Evolutionary conservation across 2,329 filamentous ascomycete species (phyloP), one percentile per base, ranked within the genome.

Genomic region (Beauveria scarabaeidicola): DNA sequence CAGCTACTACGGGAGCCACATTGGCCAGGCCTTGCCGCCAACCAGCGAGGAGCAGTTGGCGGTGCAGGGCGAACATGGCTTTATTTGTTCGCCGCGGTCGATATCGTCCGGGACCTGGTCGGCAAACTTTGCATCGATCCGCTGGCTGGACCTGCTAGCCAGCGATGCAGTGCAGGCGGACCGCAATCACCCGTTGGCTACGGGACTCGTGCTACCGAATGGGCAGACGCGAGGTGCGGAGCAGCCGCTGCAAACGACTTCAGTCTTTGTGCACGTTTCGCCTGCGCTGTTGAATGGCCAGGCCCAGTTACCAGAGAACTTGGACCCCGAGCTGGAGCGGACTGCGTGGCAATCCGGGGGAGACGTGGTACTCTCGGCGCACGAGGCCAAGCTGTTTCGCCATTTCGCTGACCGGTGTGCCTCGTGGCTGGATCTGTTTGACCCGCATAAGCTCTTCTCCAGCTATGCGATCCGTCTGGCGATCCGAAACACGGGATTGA

Each of bases 401-500:
- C 66, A 66, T 54, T 72, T 69, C 53, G 66, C 66, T 6, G 69
- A 71, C 47, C 56, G 63, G 3, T 63, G 55, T n/a, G 52, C 62
- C 2, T 54, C 21, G 19, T 63, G 62, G 61, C 54, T 64, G 1
- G 63, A 64, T 25, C 23, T 61, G 6, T 57, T 64, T 5, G 63
- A 64, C 40, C 61, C 61, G 19, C 52, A 58, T 5, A 36, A 43
- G 13, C 54, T 58, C 3, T 63, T 64, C 36, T 61, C 63, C 11
- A 64, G 53, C 29, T 61, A 63, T 23, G 59, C 60, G 9, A 58
- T 60, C 13, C 57, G 61, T 8, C 51, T 64, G 8, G 62, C 63
- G 8, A 60, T 64, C 7, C 74, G 76, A 32, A 83, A 84, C 63
- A 68, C 76, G 40, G 81, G 81, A 0, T 64, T 84, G 5, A 75